Conservation (phyloP, 352 stramenopile species). For the Paralagenidium karlingii region DNA sequence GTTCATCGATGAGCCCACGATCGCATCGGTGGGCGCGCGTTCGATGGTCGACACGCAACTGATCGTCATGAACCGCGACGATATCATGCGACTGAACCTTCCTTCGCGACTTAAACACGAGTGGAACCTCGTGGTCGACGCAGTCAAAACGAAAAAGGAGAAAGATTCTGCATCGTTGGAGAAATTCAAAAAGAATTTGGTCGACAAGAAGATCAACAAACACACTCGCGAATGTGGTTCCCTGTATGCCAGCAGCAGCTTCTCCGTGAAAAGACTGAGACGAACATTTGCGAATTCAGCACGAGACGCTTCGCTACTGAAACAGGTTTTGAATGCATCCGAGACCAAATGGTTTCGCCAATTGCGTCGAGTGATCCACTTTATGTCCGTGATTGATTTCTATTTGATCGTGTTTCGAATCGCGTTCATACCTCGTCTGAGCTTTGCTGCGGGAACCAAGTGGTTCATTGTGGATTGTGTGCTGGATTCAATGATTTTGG, state of each 20-base stretch:
- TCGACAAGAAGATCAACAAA: background rate
- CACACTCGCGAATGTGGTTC: background rate
- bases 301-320: background rate
- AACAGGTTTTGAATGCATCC: background rate
- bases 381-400: constrained; percentile 26
- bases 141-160: background rate
- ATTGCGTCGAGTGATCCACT: constrained; percentile 15
- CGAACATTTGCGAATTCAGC: background rate
- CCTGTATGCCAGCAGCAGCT: background rate
- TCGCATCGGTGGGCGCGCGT: background rate
- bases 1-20: too few relatives aligned
- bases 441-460: constrained; percentile 8
- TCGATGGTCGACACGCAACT: background rate
- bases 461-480: constrained; percentile 26
- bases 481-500: too few relatives aligned
- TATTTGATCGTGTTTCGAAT: constrained; percentile 26
- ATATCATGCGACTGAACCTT: background rate
- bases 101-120: background rate
- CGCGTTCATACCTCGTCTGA: constrained; percentile 13
- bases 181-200: background rate
- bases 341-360: too few relatives aligned
- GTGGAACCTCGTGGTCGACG: background rate
- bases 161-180: too few relatives aligned
- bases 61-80: background rate
- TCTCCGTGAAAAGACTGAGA: too few relatives aligned